Base-by-base conservation (phyloP, 2,329 filamentous ascomycete species). In the Pseudogymnoascus sp. region DNA sequence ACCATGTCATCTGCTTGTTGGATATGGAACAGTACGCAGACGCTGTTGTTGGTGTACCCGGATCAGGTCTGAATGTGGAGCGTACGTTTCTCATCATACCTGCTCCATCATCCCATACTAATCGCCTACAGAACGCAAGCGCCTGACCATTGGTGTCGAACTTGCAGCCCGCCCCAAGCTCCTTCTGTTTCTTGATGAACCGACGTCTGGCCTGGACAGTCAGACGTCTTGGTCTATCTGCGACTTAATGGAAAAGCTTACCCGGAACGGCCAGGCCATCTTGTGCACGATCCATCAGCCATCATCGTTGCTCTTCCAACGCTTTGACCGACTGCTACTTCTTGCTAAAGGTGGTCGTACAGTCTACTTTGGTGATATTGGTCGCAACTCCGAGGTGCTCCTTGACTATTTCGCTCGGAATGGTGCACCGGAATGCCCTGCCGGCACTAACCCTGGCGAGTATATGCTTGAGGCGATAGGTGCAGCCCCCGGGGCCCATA, bases 321-420 rank as follows among this genome's bases (percentile, higher is more conserved):
- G 78, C 43, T 83, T 88, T 62, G 86, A 88, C 65, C 80, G 81
- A 1, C 75, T 88, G 1, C 75, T 88, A 0, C 86, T 89, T 73
- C 78, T 89, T 3, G 84, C 85, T 11, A 80, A 78, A 63, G 87
- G 87, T 37, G 87, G 87, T 0, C 84, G 80, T 70, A 88, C 85
- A 0, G 85, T 89, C 0, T 90, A 90, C 69, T 89, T 89, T 72
- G 87, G 87, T 6, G 79, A 88, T 1, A 84, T 89, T 41, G 87
- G 87, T 0, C 69, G 81, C 0, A 81, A 86, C 66, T 87, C 85
- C 0, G 75, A 75, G 2, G 83, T 77, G 0, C 73, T 89, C 60
- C 78, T 84, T 1, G 75, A 78, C 49, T 88, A 88, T 72, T 92
- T 93, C 63, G 83, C 88, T 8, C 71, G 72, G n/a, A 78, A 85